phyloP scores from a whole-genome alignment of 352 stramenopile species.

The Pythium guiyangense region DNA sequence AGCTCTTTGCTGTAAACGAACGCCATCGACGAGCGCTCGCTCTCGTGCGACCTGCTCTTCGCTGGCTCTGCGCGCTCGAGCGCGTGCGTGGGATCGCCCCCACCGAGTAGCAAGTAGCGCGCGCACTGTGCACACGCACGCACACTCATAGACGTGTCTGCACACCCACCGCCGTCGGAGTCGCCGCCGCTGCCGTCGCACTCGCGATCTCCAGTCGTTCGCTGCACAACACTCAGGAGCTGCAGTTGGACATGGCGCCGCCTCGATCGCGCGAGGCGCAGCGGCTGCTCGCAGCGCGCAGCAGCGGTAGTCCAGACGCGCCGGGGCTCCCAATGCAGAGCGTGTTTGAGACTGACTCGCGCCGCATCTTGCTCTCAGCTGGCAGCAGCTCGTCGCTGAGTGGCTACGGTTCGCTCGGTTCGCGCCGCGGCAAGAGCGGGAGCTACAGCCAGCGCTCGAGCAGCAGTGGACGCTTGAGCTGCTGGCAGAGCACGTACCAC shows the following conservation, averaged over 20 bases:
- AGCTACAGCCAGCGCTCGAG: slow-evolving; percentile 15
- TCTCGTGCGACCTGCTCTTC: not conserved
- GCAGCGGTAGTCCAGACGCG: not conserved
- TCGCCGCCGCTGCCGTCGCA: too few species aligned
- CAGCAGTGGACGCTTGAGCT: slow-evolving; percentile 24
- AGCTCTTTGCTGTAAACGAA: slow-evolving; percentile 16
- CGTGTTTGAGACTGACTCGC: slow-evolving; percentile 6
- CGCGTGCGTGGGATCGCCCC: slow-evolving; percentile 2
- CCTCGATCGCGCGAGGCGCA: slow-evolving; percentile 9
- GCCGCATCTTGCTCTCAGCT: slow-evolving; percentile 14
- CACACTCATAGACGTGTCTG: not conserved
- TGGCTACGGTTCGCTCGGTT: slow-evolving; percentile 19
- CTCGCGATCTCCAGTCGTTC: not conserved
- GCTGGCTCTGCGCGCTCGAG: not conserved
- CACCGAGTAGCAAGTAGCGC: not conserved
- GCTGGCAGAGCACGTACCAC: slow-evolving; percentile 66
- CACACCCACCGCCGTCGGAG: not conserved
- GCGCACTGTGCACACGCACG: not conserved
- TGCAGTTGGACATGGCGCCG: slow-evolving; percentile 2
- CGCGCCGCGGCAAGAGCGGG: slow-evolving; percentile 17
- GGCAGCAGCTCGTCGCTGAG: slow-evolving; percentile 32
- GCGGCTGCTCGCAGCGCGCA: slow-evolving; percentile 1
- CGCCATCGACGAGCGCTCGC: not conserved
- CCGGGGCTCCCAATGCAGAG: slow-evolving; percentile 6
- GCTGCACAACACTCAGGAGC: not conserved